Base-by-base conservation (phyloP, 2,329 filamentous ascomycete species). In the Teratosphaeria gauchensis region DNA sequence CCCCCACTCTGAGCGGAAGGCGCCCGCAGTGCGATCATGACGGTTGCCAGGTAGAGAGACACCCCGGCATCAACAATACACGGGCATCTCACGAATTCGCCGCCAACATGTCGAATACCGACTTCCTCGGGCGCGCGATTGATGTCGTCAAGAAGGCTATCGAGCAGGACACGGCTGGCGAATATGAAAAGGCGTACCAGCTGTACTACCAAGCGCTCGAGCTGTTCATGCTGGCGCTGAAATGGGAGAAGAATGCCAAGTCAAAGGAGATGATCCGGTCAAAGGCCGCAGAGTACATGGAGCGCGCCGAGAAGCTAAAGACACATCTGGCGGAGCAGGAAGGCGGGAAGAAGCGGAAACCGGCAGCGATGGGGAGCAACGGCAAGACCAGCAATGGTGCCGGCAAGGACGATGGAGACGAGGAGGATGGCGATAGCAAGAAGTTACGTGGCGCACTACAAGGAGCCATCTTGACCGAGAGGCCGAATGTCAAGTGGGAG, bases 161-260 rank as follows among this genome's bases (percentile, higher is more conserved):
- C 78, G 92, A 96, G 74, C 86, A 89, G 68, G 94, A 99, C 79
- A 95, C 92, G 66, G 88, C 89, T 53, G 92, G 90, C 73, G 90
- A 97, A 73, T 99, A 99, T 77, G 91, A 96, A 70, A 92, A 95
- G 75, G 94, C 94, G 58, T 97, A 97, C 75, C 89, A 96, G 72
- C 82, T 88, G 63, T 99, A 99, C 83, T 96, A 96, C 80, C 87
- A 90, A 66, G 87, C 92, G 56, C 88, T 99, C 67, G 92, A 99
- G 77, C 85, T 97, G 59, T 99, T 97, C 81, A 96, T 99, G 89
- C 88, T 97, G 62, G 94, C 94, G 35, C 82, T 99, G 61, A 99
- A 99, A 81, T 99, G 92, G 92, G 94, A 99, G 79, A 99, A 97
- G 83, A 97, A 96, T 78, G 86, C 89, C 63, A 92, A 92, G 68